Conservation (phyloP, 2,329 filamentous ascomycete genomes). For the Fusarium sp. region DNA sequence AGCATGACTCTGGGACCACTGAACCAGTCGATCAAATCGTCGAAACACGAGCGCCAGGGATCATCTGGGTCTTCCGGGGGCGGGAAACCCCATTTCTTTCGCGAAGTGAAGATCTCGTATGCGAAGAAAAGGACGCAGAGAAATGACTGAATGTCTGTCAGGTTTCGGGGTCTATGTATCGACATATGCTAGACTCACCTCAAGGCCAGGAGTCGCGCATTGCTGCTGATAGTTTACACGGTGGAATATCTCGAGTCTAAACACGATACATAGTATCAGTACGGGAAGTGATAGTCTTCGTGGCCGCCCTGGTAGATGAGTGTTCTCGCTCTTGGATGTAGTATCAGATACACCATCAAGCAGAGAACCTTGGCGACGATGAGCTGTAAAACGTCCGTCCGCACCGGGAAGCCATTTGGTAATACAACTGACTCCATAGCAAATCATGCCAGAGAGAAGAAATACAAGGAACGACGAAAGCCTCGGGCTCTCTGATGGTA, state of each 20-base stretch:
- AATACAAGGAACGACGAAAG: constrained; percentile 62
- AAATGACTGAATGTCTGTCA: constrained; percentile 56
- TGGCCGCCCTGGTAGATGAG: constrained; percentile 59
- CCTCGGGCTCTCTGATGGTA: constrained; percentile 59
- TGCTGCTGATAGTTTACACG: constrained; percentile 61
- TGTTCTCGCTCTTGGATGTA: constrained; percentile 52
- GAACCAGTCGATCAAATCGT: constrained; percentile 63
- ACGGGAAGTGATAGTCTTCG: constrained; percentile 60
- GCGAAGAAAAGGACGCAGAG: constrained; percentile 59
- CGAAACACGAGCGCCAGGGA: constrained; percentile 60
- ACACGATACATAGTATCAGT: constrained; percentile 59
- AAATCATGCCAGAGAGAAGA: constrained; percentile 58
- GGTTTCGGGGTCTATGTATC: not conserved
- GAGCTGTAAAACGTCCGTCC: constrained; percentile 60
- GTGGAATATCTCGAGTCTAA: constrained; percentile 63
- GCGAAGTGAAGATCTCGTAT: constrained; percentile 59
- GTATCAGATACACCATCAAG: constrained; percentile 42
- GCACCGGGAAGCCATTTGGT: constrained; percentile 61
- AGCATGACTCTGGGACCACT: constrained; percentile 55
- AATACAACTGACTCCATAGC: constrained; percentile 57
- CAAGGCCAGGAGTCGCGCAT: constrained; percentile 63
- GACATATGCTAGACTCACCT: constrained; percentile 52
- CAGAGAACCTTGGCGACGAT: constrained; percentile 36
- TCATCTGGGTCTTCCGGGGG: constrained; percentile 58
- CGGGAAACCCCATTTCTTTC: constrained; percentile 49